Evolutionary conservation across 2,329 filamentous ascomycete species (phyloP), one percentile per base, ranked within the genome.

Genomic region (Arthrobotrys conoides): DNA sequence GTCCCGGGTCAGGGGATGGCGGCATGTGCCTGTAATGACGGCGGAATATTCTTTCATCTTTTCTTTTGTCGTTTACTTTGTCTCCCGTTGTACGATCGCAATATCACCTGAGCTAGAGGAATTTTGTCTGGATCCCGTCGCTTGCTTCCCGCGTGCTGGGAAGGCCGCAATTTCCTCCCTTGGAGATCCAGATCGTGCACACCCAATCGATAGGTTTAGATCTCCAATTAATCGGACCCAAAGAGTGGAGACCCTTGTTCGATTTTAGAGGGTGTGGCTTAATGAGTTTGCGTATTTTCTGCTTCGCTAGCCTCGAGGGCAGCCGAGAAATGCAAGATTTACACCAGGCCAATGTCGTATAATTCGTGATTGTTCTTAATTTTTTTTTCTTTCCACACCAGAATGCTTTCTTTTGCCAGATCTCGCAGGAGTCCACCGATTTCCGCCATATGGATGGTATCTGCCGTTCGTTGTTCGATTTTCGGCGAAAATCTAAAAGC

Each of bases 151-250:
- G 75, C 55, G 63, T 78, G 63, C 68, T 78, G 51, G 75, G 63
- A 65, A 38, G 44, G 53, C 27, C 68, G 69, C 44, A 78, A 78
- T 78, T 78, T 78, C 75, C 75, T 78, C 75, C 70, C 49, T 44
- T 61, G 68, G 75, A 72, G 68, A 72, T 72, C 75, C 75, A 48
- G 68, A 72, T 71, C 75, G 63, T 69, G 63, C 46, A 71, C 36
- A 72, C 75, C 75, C 75, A 78, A 78, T 78, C 68, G 75, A 78
- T 78, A 69, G 75, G 75, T 78, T 78, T 55, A 78, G 68, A 78
- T 78, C 75, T 78, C 63, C 68, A 76, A 78, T 72, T 68, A 67
- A 72, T 78, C 68, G 75, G 68, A 72, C 48, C 75, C 51, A 67
- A 67, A 71, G 48, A 49, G 73, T 77, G 68, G 68, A 72, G 64